phyloP scores from a whole-genome alignment of 2,329 filamentous ascomycete genomes.

The Seiridium cupressi region DNA sequence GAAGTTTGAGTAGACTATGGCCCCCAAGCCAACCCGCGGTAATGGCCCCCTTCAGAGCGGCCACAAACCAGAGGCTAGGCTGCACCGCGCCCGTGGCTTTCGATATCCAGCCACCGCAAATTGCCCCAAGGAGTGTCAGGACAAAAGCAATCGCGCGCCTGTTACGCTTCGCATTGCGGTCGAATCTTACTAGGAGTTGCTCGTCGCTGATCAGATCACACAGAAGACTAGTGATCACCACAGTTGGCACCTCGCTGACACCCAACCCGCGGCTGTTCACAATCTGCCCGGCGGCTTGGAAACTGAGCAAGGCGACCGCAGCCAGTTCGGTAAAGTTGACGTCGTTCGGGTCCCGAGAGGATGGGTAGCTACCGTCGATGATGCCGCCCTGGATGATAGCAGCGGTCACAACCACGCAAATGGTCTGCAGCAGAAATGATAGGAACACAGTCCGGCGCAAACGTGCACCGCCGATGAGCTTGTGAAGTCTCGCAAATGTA shows the following conservation, averaged over 20 bases:
- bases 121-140: constrained; percentile 39
- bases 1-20: background rate
- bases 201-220: constrained; percentile 54
- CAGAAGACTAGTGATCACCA: constrained; percentile 53
- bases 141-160: constrained; percentile 42
- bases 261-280: constrained; percentile 49
- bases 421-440: constrained; percentile 25
- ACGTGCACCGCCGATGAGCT: constrained; percentile 22
- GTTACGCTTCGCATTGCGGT: constrained; percentile 49
- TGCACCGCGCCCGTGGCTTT: constrained; percentile 38
- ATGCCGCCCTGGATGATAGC: constrained; percentile 25
- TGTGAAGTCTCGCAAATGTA: constrained; percentile 34
- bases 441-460: constrained; percentile 24
- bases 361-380: constrained; percentile 25
- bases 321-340: constrained; percentile 25
- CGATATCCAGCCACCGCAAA: constrained; percentile 46
- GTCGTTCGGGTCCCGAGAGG: constrained; percentile 17
- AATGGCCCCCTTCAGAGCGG: constrained; percentile 39
- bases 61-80: constrained; percentile 43
- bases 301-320: constrained; percentile 47
- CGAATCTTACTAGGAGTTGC: constrained; percentile 38
- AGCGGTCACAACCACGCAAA: constrained; percentile 23
- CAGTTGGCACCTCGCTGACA: constrained; percentile 54
- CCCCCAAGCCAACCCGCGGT: constrained; percentile 29
- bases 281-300: constrained; percentile 55